Evolutionary conservation across 23 red algal genomes (phyloP), one percentile per base, ranked within the genome.

Genomic region (Gracilaria gracilis): DNA sequence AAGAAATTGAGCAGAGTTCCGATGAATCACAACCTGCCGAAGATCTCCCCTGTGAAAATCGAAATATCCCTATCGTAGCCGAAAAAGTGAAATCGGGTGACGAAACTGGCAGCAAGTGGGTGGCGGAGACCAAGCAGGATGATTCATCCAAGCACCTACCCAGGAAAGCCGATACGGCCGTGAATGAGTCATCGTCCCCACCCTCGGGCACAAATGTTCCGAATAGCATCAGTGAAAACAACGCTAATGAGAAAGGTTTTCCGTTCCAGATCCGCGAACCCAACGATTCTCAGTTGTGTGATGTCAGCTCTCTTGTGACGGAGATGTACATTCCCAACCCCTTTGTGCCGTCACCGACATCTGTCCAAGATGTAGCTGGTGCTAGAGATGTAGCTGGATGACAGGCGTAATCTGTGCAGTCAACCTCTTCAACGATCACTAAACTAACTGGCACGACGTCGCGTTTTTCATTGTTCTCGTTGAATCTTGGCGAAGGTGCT

Each of bases 281-380:
- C 25, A 64, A 32, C 25, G 7, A 64, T 5, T 27, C 28, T 27
- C 25, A 64, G 24, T 27, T 27, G 59, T 64, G 59, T 32, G 59
- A 32, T 32, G 59, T 32, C 19, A 32, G 28, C 59, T 64, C 59
- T 0, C 25, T 64, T 27, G 59, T 32, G 59, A 64, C 59, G 24
- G 59, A 64, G 2, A 32, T 64, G 59, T 64, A 31, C 59, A 64
- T 64, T 64, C 12, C 59, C 7, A 64, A 64, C 9, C 25, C 59
- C 13, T 64, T 64, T 64, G 59, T 64, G n/a, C n/a, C 25, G 59
- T 64, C 59, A 32, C 59, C 59, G 59, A 64, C 59, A 11, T 64
- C 59, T 27, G 28, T 64, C n/a, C 59, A 64, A 64, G 59, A 64
- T 14, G 59, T 64, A 32, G 59, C 25, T 32, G 59, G 4, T 19